A percentile compares a stretch with the other conserved stretches of the same genome.
Conservation (phyloP, 2,329 filamentous ascomycete species). For the Sphaerostilbella broomeana region DNA sequence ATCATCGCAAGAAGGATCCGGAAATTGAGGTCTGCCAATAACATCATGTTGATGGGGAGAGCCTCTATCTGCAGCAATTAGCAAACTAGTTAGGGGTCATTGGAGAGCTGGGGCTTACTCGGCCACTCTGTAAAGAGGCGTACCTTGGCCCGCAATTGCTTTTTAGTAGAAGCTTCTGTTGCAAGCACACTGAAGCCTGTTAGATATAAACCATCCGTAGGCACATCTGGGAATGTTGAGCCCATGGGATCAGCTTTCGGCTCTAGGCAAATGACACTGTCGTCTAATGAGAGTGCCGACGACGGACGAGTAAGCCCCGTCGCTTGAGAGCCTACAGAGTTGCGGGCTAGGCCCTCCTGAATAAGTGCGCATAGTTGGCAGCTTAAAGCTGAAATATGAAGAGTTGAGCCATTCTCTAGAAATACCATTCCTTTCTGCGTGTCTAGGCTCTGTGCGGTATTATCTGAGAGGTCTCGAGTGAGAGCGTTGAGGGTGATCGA, state of each 20-base stretch:
- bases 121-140: conserved; percentile 8
- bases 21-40: conserved; percentile 9
- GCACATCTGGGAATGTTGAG: conserved; percentile 10
- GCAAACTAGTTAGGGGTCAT: background rate
- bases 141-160: conserved; percentile 6
- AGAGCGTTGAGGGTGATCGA: conserved; percentile 4
- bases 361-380: conserved; percentile 9
- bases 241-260: conserved; percentile 10
- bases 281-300: conserved; percentile 1
- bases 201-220: conserved; percentile 8
- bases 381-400: conserved; percentile 4
- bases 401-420: conserved; percentile 6
- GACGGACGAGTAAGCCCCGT: background rate
- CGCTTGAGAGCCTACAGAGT: background rate
- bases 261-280: conserved; percentile 5
- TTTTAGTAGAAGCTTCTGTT: background rate
- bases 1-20: conserved; percentile 3
- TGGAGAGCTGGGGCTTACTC: background rate
- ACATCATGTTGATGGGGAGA: conserved; percentile 2
- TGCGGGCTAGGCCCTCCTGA: background rate
- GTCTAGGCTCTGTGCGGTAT: conserved; percentile 1
- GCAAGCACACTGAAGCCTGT: conserved; percentile 10
- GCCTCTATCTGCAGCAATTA: conserved; percentile 3
- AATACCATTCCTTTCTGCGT: conserved; percentile 10
- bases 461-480: conserved; percentile 1